These are phyloP conservation scores for Zarea fungicola DNA, from an alignment of 2,329 filamentous ascomycete species.

Conservation along the genomic window DNA sequence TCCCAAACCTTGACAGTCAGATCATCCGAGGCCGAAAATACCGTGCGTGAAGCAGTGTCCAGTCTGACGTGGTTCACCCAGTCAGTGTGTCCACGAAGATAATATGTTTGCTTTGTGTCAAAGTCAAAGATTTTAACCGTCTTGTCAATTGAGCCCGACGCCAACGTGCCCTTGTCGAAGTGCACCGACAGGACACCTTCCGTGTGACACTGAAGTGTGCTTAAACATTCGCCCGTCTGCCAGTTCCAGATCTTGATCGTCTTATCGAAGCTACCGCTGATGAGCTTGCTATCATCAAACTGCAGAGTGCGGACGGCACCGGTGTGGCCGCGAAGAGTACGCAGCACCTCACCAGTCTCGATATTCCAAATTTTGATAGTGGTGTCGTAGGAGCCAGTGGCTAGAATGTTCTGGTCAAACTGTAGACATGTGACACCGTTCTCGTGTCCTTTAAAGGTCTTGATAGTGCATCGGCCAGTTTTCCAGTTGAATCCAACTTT, in stretches of 20 bases:
- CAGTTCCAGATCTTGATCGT: constrained; percentile 96
- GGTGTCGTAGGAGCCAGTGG: constrained; percentile 89
- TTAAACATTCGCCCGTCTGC: constrained; percentile 82
- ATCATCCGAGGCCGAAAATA: constrained; percentile 92
- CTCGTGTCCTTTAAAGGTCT: constrained; percentile 75
- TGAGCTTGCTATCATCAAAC: constrained; percentile 86
- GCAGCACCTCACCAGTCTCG: constrained; percentile 76
- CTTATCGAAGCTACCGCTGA: constrained; percentile 82
- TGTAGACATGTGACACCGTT: constrained; percentile 60
- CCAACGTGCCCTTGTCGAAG: constrained; percentile 78
- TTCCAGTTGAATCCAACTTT: constrained; percentile 98
- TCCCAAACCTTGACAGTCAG: constrained; percentile 91
- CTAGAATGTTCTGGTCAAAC: constrained; percentile 83
- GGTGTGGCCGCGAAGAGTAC: constrained; percentile 79
- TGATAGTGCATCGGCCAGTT: constrained; percentile 80
- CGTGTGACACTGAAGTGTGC: constrained; percentile 72
- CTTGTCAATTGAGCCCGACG: constrained; percentile 83
- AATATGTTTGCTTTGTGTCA: constrained; percentile 72
- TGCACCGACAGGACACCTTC: constrained; percentile 83
- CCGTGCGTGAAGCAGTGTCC: constrained; percentile 72
- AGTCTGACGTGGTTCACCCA: constrained; percentile 97
- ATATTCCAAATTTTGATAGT: constrained; percentile 97
- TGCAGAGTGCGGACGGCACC: constrained; percentile 83
- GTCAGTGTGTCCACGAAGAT: constrained; percentile 78
- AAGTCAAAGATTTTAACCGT: constrained; percentile 94